Conservation (phyloP, 176 grass and related monocot genomes). For the Triticum monococcum region DNA sequence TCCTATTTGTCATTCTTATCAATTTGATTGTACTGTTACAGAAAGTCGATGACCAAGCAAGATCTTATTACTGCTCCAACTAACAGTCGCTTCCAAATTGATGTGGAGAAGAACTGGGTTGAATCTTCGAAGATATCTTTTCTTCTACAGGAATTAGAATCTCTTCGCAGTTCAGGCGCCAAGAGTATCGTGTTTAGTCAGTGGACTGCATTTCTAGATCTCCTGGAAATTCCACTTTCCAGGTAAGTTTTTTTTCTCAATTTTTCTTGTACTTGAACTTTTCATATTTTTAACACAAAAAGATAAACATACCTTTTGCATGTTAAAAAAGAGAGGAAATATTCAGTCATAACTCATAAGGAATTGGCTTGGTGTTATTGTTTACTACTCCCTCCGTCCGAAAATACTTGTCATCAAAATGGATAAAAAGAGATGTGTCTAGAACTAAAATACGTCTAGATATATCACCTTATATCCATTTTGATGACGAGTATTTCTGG, state of each 20-base stretch:
- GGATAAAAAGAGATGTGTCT: too few species aligned
- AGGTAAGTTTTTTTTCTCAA: constrained; percentile 35
- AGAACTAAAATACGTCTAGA: too few species aligned
- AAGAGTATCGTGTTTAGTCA: constrained; percentile 98
- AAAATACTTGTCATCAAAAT: too few species aligned
- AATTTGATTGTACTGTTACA: constrained; percentile 24
- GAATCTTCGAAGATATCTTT: constrained; percentile 93
- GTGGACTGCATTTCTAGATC: constrained; percentile 99
- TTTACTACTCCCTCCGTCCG: background rate
- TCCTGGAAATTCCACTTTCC: constrained; percentile 93
- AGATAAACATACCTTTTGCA: background rate
- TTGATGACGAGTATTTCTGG: too few species aligned
- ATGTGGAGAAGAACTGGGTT: constrained; percentile 88
- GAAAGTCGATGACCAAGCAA: constrained; percentile 70
- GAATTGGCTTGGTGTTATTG: background rate
- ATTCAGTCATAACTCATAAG: background rate
- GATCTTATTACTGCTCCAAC: constrained; percentile 94
- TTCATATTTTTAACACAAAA: background rate
- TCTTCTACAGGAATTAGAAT: constrained; percentile 76
- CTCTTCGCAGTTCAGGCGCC: constrained; percentile 51
- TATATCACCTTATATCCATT: too few species aligned
- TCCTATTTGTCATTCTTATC: constrained; percentile 18
- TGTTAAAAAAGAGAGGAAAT: background rate
- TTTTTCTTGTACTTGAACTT: background rate
- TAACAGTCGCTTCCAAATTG: constrained; percentile 75